Conservation (phyloP, 768 basidiomycete genomes). For the Mycena haematopus region DNA sequence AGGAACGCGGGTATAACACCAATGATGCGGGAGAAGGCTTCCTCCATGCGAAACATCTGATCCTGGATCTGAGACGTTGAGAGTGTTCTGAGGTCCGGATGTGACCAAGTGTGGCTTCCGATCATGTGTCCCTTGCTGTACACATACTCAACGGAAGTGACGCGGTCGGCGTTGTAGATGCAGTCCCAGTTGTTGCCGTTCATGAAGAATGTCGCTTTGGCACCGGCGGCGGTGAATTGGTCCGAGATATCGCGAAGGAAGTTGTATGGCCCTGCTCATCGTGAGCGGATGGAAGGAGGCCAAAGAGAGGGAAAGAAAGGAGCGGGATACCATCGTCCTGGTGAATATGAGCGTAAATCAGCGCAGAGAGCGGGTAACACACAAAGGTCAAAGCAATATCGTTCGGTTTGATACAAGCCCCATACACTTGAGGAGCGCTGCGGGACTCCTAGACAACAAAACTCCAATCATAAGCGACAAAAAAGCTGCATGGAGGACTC, state of each 20-base stretch:
- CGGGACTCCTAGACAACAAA: background rate
- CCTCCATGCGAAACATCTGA: conserved; percentile 44
- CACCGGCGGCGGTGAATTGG: background rate
- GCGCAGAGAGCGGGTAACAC: background rate
- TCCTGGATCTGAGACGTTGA: conserved; percentile 41
- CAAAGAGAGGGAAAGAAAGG: no score
- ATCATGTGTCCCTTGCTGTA: conserved; percentile 48
- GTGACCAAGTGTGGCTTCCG: conserved; percentile 32
- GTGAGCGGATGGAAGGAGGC: no score
- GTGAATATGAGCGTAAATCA: background rate
- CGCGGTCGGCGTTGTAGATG: background rate
- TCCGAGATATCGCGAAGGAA: background rate
- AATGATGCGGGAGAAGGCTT: conserved; percentile 32
- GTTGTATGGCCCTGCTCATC: background rate
- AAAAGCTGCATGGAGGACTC: background rate
- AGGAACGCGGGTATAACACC: conserved; percentile 46
- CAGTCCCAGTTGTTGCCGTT: background rate
- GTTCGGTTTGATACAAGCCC: background rate
- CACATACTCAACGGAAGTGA: conserved; percentile 39
- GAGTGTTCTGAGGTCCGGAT: conserved; percentile 42
- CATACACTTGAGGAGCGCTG: background rate
- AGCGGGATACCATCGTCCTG: background rate
- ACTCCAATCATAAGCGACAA: background rate
- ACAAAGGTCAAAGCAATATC: background rate
- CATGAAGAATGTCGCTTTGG: background rate